Base-by-base conservation (phyloP, 2,329 filamentous ascomycete genomes). In the Penicillium sp. region DNA sequence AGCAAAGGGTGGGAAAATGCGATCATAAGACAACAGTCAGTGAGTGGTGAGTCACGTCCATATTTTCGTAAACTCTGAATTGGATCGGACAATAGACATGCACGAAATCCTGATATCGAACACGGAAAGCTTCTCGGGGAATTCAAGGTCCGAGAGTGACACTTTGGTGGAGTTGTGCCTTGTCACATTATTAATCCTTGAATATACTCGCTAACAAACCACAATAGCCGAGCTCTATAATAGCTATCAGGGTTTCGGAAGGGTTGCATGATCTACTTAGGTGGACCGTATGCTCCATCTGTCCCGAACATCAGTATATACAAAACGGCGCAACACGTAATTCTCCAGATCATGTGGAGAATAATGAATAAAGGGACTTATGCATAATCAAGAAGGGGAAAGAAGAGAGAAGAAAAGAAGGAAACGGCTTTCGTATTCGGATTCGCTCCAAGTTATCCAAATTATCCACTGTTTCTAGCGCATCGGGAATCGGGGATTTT, bases 391-490 rank as follows among this genome's bases (percentile, higher is more conserved):
- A 16, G 13, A 8, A 21, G 4, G 19, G 27, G 27, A 29, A 29
- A 29, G 27, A 29, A 29, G 27, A 29, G 27, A 29, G 27, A 21
- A 8, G 13, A 33, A 31, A n/a, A 11, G 45, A 47, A 27, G 29
- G 11, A 14, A 29, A 16, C 16, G 8, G 27, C n/a, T 19, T 1
- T 52, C 49, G 45, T 37, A 49, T 56, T 53, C 55, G 55, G 39
- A 48, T 57, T 54, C 55, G 55, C 26, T 43, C 42, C 42, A 37
- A 44, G 11, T 27, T 4, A 13, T 43, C 33, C 42, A 37, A 44
- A 4, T 27, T 4, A 19, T 31, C 43, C 47, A 42, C 5, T 4
- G 39, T 42, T n/a, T 13, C 24, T n/a, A 27, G n/a, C 4, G 22
- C 11, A 45, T 31, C 46, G 46, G 46, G 21, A n/a, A 49, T 49